Conservation (phyloP, 2,329 filamentous ascomycete species). For the Chaetothyriales sp. region DNA sequence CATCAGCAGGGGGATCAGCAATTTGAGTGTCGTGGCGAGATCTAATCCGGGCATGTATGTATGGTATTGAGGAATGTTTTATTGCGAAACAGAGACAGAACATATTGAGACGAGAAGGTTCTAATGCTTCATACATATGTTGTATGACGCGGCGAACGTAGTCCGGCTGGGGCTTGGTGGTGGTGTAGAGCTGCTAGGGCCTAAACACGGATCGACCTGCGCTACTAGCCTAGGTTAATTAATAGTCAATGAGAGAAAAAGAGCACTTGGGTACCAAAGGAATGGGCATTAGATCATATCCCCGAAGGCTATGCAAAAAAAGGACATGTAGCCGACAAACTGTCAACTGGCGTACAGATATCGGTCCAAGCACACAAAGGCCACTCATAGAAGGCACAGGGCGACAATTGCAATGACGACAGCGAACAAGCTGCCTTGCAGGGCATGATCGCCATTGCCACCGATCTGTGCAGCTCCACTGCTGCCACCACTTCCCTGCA, state of each 20-base stretch:
- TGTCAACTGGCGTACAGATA: background rate
- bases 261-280: background rate
- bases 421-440: constrained; percentile 34
- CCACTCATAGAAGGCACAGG: constrained; percentile 29
- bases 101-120: no score
- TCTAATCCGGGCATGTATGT: no score
- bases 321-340: background rate
- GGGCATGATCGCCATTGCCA: constrained; percentile 24
- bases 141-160: no score
- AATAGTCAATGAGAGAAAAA: background rate
- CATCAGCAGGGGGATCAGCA: no score
- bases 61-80: no score
- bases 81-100: no score
- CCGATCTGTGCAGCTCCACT: constrained; percentile 11
- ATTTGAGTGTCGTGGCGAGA: no score
- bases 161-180: no score
- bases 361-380: background rate
- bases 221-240: no score
- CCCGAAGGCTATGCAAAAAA: background rate
- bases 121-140: no score
- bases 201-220: no score
- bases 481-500: constrained; percentile 13
- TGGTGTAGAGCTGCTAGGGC: no score
- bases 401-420: constrained; percentile 34
- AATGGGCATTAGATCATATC: background rate